phyloP scores from a whole-genome alignment of 1,284 basidiomycete species.

The Amylostereum areolatum region DNA sequence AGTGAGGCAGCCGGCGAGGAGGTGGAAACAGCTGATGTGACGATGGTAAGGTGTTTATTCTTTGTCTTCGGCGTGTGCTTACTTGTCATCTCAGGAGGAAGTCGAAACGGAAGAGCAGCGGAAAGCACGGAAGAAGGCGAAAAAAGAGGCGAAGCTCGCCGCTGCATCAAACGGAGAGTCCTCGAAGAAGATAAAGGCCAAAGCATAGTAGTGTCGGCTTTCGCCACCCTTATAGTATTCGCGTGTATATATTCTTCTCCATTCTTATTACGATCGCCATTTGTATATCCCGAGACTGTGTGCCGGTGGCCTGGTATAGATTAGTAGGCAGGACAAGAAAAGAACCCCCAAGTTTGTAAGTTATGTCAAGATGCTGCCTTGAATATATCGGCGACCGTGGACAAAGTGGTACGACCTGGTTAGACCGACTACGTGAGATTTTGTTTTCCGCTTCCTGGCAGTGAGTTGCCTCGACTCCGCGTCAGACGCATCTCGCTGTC shows the following conservation, averaged over 20 bases:
- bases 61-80: background rate
- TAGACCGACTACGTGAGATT: too few relatives aligned
- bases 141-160: constrained; percentile 65
- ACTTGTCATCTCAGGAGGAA: constrained; percentile 23
- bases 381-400: too few relatives aligned
- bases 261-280: constrained; percentile 1
- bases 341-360: too few relatives aligned
- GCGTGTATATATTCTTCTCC: constrained; percentile 1
- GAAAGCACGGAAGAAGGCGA: constrained; percentile 67
- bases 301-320: too few relatives aligned
- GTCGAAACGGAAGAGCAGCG: constrained; percentile 65
- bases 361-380: too few relatives aligned
- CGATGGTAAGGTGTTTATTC: constrained; percentile 26
- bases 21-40: constrained; percentile 25
- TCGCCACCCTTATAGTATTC: background rate
- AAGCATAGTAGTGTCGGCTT: constrained; percentile 28
- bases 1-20: constrained; percentile 35
- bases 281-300: background rate
- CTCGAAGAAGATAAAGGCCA: constrained; percentile 73
- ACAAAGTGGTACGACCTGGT: too few relatives aligned
- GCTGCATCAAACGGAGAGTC: constrained; percentile 46
- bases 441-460: too few relatives aligned
- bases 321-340: too few relatives aligned
- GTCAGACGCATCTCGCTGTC: background rate
- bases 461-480: too few relatives aligned